Evolutionary conservation across 768 basidiomycete genomes (phyloP), one percentile per base, ranked within the genome.

Genomic region (Mycena latifolia): DNA sequence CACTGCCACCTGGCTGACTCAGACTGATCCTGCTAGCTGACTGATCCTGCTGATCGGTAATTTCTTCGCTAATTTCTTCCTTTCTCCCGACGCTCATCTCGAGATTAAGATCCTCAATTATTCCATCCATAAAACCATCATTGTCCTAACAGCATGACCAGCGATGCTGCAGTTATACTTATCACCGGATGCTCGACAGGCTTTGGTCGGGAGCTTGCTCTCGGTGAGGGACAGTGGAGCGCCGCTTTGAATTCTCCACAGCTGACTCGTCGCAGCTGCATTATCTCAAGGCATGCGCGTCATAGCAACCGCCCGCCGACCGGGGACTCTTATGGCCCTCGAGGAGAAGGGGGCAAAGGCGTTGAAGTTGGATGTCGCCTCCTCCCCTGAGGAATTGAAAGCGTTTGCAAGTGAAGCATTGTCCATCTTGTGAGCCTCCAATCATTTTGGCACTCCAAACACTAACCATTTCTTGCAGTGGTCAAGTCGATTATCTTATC

Each of bases 401-500:
- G 25, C 22, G 6, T 66, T 66, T n/a, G 65, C 65, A 8, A 24
- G 20, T 18, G 28, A 55, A 5, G 54, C 65, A 11, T 2, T 66
- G 25, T 39, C 46, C 22, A 6, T 53, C 7, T 53, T 35, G 52
- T 53, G 33, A 24, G 52, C 20, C 22, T n/a, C 31, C 6, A 5
- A 7, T 43, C n/a, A 2, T 43, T 5, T 43, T 22, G 18, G 20
- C 15, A 8, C 41, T 14, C 20, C 20, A 14, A n/a, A 2, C 41
- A 43, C 20, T 3, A 20, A 43, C 18, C 6, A 43, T 3, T 35
- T 17, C 37, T 17, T 14, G 14, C 55, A 71, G 70, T 35, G 74
- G 74, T 1, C 65, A 65, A 35, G 55, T 77, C 22, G 75, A 76
- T 58, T 71, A 69, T 11, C 63, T 76, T 24, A 61, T 74, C 54